Conservation (phyloP, 805 yeast genomes). For the Lipomyces sp. region DNA sequence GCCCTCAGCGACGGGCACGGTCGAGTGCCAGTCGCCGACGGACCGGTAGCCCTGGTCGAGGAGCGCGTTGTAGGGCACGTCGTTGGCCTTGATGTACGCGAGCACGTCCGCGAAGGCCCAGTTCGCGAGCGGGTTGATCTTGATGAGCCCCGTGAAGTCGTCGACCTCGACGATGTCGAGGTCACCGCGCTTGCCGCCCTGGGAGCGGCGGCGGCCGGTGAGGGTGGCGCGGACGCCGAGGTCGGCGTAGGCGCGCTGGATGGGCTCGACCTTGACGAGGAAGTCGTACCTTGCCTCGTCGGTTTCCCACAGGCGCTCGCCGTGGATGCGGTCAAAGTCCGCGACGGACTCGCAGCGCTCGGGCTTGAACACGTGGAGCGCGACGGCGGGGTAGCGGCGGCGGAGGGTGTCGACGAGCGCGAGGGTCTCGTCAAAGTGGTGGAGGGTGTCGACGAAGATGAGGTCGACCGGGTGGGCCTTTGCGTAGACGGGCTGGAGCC, state of each 20-base stretch:
- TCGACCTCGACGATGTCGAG: constrained; percentile 78
- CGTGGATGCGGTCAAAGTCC: constrained; percentile 67
- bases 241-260: constrained; percentile 75
- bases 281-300: constrained; percentile 81
- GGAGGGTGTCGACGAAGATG: constrained; percentile 83
- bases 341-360: constrained; percentile 49
- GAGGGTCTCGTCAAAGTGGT: constrained; percentile 92
- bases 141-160: constrained; percentile 62
- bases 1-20: constrained; percentile 82
- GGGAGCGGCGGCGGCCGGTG: constrained; percentile 87
- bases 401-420: constrained; percentile 63
- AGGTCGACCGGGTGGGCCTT: constrained; percentile 56
- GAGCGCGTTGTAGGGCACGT: constrained; percentile 82
- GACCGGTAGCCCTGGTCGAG: constrained; percentile 85
- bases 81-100: constrained; percentile 59
- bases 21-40: constrained; percentile 93
- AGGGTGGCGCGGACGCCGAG: constrained; percentile 76
- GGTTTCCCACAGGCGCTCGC: constrained; percentile 76
- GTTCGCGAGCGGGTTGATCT: constrained; percentile 82
- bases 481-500: constrained; percentile 39
- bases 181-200: constrained; percentile 76
- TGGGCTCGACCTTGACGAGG: constrained; percentile 88
- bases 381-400: constrained; percentile 51
- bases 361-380: constrained; percentile 68
- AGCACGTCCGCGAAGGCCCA: constrained; percentile 78